A percentile compares a stretch with the other conserved stretches of the same genome.
These are phyloP conservation scores for Amanita phalloides DNA, from an alignment of 768 basidiomycete genomes.

Conservation along the genomic window DNA sequence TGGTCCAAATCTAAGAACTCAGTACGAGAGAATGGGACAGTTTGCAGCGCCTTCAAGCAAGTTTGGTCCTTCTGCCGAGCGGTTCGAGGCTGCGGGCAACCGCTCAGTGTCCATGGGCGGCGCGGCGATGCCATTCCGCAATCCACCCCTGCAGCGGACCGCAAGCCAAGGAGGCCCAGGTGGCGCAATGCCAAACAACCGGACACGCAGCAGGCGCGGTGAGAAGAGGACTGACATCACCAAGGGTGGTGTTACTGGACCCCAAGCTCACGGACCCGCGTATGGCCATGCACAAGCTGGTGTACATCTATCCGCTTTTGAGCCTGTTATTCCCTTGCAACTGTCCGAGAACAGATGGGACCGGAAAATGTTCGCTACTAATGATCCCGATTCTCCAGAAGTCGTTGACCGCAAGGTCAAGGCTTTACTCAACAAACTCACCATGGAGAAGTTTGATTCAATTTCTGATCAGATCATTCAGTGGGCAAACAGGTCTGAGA, in stretches of 20 bases:
- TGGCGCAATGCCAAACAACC: conserved; percentile 39
- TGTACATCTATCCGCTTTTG: conserved; percentile 25
- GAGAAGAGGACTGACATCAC: conserved; percentile 55
- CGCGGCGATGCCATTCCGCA: conserved; percentile 39
- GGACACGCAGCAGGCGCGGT: conserved; percentile 79
- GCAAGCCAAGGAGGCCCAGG: conserved; percentile 52
- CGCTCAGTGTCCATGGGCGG: conserved; percentile 52
- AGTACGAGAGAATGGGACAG: conserved; percentile 52
- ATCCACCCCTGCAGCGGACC: conserved; percentile 59
- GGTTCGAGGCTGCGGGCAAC: conserved; percentile 31
- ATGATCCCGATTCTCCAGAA: conserved; percentile 66
- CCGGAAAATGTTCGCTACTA: conserved; percentile 29
- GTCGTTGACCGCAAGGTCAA: conserved; percentile 92
- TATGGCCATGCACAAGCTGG: conserved; percentile 19
- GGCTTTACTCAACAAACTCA: conserved; percentile 85
- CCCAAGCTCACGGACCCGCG: conserved; percentile 26
- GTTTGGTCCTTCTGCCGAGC: conserved; percentile 55
- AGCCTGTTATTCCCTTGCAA: conserved; percentile 72
- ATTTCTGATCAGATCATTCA: conserved; percentile 92
- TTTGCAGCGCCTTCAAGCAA: conserved; percentile 46
- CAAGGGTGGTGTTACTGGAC: conserved; percentile 21
- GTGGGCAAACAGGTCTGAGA: conserved; percentile 91
- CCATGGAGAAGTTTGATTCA: conserved; percentile 93
- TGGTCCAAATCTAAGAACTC: conserved; percentile 22
- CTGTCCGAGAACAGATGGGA: conserved; percentile 81